A percentile compares a stretch with the other conserved stretches of the same genome.
phyloP scores from a whole-genome alignment of 768 basidiomycete genomes.

The Suillus clintonianus region DNA sequence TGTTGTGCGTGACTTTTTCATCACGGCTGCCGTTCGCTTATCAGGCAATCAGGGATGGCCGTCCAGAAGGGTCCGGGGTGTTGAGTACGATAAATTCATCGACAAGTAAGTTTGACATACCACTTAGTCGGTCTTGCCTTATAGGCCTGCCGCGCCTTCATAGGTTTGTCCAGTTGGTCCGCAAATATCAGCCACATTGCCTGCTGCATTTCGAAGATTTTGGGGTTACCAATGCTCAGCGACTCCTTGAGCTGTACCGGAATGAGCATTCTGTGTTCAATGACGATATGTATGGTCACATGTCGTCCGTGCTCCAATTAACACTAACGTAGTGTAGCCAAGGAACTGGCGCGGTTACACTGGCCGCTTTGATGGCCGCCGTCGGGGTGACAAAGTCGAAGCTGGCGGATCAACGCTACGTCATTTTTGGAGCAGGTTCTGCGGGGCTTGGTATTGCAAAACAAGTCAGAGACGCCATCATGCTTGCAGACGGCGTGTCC shows the following conservation, averaged over 20 bases:
- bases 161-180: constrained; percentile 76
- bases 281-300: constrained; percentile 70
- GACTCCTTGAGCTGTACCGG: constrained; percentile 62
- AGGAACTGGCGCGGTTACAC: constrained; percentile 76
- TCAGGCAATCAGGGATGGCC: constrained; percentile 62
- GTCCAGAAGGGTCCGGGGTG: constrained; percentile 67
- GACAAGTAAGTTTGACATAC: constrained; percentile 53
- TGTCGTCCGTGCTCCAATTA: constrained; percentile 5
- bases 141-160: not conserved
- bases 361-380: constrained; percentile 69
- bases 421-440: constrained; percentile 80
- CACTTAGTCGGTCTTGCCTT: not conserved
- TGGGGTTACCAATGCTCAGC: constrained; percentile 74
- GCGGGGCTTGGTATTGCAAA: constrained; percentile 80
- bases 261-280: constrained; percentile 75
- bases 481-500: constrained; percentile 52
- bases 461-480: constrained; percentile 78
- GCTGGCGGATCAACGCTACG: constrained; percentile 72
- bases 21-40: not conserved
- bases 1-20: constrained; percentile 46
- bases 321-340: constrained; percentile 43
- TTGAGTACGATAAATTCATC: constrained; percentile 75
- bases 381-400: constrained; percentile 63
- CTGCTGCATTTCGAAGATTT: constrained; percentile 88
- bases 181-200: constrained; percentile 54